Conservation (phyloP, 345 rosid species). For the Eutrema heterophyllum region DNA sequence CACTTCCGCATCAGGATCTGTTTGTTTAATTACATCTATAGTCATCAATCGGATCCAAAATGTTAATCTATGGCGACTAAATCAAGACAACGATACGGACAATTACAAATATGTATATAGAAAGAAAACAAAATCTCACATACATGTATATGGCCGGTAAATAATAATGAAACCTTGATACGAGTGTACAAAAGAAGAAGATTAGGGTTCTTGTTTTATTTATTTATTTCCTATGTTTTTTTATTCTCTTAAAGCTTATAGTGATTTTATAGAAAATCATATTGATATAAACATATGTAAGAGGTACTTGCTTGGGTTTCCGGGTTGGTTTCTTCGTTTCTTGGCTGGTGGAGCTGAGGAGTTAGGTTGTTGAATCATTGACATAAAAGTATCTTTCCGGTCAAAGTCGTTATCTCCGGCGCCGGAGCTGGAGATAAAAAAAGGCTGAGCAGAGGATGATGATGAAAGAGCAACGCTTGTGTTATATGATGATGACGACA, state of each 20-base stretch:
- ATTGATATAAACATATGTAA: neutral
- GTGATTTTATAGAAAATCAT: neutral
- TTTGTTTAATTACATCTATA: neutral
- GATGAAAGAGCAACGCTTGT: constrained; percentile 29
- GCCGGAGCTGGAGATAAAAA: constrained; percentile 28
- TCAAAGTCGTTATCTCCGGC: constrained; percentile 35
- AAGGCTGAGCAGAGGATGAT: constrained; percentile 32
- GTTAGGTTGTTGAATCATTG: constrained; percentile 40
- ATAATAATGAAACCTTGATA: constrained; percentile 5
- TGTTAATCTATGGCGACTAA: constrained; percentile 2
- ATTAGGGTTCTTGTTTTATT: constrained; percentile 13
- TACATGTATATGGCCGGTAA: neutral
- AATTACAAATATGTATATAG: neutral
- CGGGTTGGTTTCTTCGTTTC: constrained; percentile 78
- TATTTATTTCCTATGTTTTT: neutral
- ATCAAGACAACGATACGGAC: neutral
- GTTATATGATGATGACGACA: constrained; percentile 43
- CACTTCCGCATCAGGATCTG: constrained; percentile 91
- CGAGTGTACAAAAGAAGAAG: neutral
- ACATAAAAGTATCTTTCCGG: constrained; percentile 41
- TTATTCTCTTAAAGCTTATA: neutral
- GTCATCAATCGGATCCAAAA: neutral
- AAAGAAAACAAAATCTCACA: neutral
- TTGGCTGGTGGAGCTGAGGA: constrained; percentile 50
- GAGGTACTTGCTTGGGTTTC: constrained; percentile 73